Evolutionary conservation across 441 rosid species (phyloP), one percentile per base, ranked within the genome.

Genomic region (Croton setiger): DNA sequence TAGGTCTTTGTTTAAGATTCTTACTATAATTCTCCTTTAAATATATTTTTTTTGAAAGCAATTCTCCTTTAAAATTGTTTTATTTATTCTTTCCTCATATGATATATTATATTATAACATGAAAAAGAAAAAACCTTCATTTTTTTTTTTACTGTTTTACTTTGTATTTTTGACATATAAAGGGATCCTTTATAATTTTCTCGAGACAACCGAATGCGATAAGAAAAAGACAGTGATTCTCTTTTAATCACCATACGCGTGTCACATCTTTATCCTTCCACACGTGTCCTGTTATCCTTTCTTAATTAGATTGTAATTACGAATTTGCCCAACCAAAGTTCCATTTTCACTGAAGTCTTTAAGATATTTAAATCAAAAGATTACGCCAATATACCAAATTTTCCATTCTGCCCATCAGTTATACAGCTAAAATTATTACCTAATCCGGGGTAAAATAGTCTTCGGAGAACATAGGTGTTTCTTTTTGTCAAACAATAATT

Each of bases 201-300:
- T 66, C 31, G 76, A 68, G 44, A 36, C 44, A 72, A 65, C 73
- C 75, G 70, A 66, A 60, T 13, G 64, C 57, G 69, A 70, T 53
- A 70, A 63, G 69, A 70, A 62, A 73, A 60, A n/a, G 77, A 76
- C 71, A 54, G 53, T 18, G 62, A 17, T 15, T 11, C 5, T 21
- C 36, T 48, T 20, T 13, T 8, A 59, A 75, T 41, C 18, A 53
- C 68, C 75, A 15, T 67, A 66, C 82, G 75, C 66, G 79, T 79
- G 68, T 66, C 55, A 15, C 13, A 0, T 6, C 10, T 1, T 11
- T 20, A 0, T 6, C 15, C 0, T 0, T 7, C 33, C 54, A 53
- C 62, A 27, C 71, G 66, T 75, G 77, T 11, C 60, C 36, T 20
- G 66, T 41, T 51, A 53, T 66, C 68, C 49, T 35, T 48, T 12